Percentiles rank a stretch among this genome's conserved stretches.
Evolutionary conservation across 768 basidiomycete species (phyloP).

Genomic region (Suillus hirtellus): DNA sequence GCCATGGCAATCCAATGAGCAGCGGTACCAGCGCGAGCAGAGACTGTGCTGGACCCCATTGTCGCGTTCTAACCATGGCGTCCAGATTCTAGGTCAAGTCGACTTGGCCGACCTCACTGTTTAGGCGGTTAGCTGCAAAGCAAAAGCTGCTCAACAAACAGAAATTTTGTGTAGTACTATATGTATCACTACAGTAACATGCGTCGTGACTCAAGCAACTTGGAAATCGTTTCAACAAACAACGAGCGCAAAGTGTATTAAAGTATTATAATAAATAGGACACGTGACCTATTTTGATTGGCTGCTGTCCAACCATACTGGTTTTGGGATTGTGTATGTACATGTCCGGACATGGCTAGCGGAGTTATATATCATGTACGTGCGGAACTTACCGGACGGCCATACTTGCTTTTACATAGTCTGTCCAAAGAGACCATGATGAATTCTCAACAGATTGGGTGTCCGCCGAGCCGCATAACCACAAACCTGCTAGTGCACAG

Average conservation of each 20-base stretch:
- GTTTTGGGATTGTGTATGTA: no score
- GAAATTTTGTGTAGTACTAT: not conserved
- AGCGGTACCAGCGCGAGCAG: constrained; percentile 55
- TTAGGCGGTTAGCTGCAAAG: not conserved
- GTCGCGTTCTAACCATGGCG: constrained; percentile 8
- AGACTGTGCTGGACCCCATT: constrained; percentile 64
- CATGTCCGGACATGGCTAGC: no score
- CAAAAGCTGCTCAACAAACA: not conserved
- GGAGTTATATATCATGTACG: no score
- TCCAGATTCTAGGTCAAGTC: not conserved
- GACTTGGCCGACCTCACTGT: not conserved
- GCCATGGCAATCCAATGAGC: constrained; percentile 48
- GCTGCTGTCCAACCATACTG: no score
- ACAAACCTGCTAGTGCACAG: no score
- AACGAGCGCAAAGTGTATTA: not conserved
- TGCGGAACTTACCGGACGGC: no score
- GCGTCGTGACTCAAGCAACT: not conserved
- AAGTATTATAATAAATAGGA: not conserved
- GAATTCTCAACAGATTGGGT: no score
- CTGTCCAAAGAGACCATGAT: no score
- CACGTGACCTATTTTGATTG: not conserved
- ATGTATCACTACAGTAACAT: not conserved
- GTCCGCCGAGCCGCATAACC: no score
- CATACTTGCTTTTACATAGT: no score
- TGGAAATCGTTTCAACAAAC: not conserved